Base-by-base conservation (phyloP, 352 stramenopile species). In the Phytopythium chamaehyphon region DNA sequence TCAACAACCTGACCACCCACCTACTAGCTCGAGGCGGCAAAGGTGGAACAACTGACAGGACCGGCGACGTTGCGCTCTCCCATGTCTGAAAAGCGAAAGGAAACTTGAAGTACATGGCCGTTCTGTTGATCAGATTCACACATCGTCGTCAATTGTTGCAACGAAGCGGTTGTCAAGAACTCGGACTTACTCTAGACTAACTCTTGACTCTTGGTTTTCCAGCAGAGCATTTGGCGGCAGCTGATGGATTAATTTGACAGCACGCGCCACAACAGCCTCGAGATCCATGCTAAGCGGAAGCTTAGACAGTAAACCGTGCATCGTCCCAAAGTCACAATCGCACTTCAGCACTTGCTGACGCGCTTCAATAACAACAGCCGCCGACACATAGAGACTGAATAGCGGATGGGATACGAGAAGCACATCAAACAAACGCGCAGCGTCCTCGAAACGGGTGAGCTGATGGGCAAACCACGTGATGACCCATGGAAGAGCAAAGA, bases 401-500 rank as follows among this genome's bases (percentile, higher is more conserved):
- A 97, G 67, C 28, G 94, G 88, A 61, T 98, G 93, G 8, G 84
- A 92, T 22, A 88, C 71, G n/a, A 98, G 69, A 51, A 98, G 88
- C 23, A 95, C 85, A 66, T 98, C 94, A 66, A 95, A 98, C 38
- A 98, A 60, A 24, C 94, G 71, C 52, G 90, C 76, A 10, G 97
- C 91, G 48, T 97, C 66, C 3, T 72, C 53, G 9, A 97, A 93
- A 24, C 90, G 86, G 45, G 68, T 71, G 8, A 98, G 58, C 61
- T 98, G 83, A 68, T 98, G 93, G 12, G 85, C 72, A 62, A 98
- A 98, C 92, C 93, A 98, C 31, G 93, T 98, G 50, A 98, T 91
- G 48, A 98, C 76, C 93, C 93, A 98, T 36, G 81, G 83, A 2
- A 98, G 57, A 15, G 80, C 86, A 69, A 98, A 98, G 55, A 95